Percentiles rank a stretch among this genome's conserved stretches.
Evolutionary conservation across 768 basidiomycete genomes (phyloP).

Genomic region (Dacryopinax spathularia): DNA sequence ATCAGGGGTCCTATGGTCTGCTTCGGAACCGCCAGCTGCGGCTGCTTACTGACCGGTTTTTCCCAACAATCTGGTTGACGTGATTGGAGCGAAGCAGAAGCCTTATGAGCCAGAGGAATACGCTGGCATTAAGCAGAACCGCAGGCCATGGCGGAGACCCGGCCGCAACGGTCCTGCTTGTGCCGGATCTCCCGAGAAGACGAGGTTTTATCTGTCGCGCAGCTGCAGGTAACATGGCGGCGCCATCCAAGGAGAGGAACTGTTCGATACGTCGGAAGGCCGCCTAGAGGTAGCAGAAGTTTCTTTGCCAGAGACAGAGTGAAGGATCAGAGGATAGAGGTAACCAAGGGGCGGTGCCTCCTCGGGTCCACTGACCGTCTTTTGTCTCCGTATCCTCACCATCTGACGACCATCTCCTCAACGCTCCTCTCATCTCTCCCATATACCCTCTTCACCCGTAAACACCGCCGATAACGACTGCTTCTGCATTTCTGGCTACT

Average conservation of each 20-base stretch:
- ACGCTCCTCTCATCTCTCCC: not conserved
- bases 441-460: not conserved
- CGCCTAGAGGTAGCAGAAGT: not conserved
- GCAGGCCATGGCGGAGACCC: not conserved
- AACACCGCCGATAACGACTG: not conserved
- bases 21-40: not conserved
- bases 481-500: not conserved
- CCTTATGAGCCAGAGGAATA: not conserved
- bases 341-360: constrained; percentile 2
- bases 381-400: not conserved
- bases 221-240: not conserved
- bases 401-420: not conserved
- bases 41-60: not conserved
- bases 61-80: not conserved
- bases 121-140: not conserved
- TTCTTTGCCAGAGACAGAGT: too few species aligned
- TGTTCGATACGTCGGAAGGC: not conserved
- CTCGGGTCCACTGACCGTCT: not conserved
- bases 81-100: not conserved
- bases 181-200: not conserved
- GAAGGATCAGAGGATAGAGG: not conserved
- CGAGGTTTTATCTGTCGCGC: not conserved
- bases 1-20: not conserved
- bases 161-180: not conserved
- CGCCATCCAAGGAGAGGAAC: not conserved